Base-by-base conservation (phyloP, 441 rosid species). In the Populus hybrid region DNA sequence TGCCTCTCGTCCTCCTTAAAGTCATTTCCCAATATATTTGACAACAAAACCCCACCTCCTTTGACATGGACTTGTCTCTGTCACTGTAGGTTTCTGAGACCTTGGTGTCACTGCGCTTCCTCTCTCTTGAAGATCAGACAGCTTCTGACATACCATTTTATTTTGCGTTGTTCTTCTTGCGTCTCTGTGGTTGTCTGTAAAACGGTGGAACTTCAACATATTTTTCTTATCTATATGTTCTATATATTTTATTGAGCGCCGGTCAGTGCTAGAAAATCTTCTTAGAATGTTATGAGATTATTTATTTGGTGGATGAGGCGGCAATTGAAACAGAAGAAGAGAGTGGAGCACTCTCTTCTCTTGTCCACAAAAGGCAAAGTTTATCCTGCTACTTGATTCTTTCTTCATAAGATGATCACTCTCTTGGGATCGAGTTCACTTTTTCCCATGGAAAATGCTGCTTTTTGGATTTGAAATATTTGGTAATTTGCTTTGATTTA, bases 251-350 rank as follows among this genome's bases (percentile, higher is more conserved):
- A 24, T 65, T 29, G 0, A 53, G 8, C 28, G 21, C 29, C 35
- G 7, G 12, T 14, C 7, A 50, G 71, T 61, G 38, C 70, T 76
- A 28, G 24, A 50, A 35, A n/a, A 63, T 68, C 14, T 78, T 42
- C 33, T 53, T 72, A 42, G 7, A 38, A 20, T 72, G 45, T 16
- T 61, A 61, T 1, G 18, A 45, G 21, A 23, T 71, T 28, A 45
- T 78, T 38, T 59, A 64, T 74, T 24, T 91, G 98, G 99, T 95
- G 91, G 93, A 94, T 77, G 97, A 90, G 84, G 63, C 84, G 77
- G 91, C 88, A 74, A 88, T 94, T 81, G 92, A 91, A 86, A 91
- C 94, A 26, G 73, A 74, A 6, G 90, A 94, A 86, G 98, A 94
- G 89, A 90, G 80, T 79, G 87, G 97, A 86, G 77, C 45, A 78